phyloP scores from a whole-genome alignment of 169 alveolate genomes.

The Cryptosporidium muris region DNA sequence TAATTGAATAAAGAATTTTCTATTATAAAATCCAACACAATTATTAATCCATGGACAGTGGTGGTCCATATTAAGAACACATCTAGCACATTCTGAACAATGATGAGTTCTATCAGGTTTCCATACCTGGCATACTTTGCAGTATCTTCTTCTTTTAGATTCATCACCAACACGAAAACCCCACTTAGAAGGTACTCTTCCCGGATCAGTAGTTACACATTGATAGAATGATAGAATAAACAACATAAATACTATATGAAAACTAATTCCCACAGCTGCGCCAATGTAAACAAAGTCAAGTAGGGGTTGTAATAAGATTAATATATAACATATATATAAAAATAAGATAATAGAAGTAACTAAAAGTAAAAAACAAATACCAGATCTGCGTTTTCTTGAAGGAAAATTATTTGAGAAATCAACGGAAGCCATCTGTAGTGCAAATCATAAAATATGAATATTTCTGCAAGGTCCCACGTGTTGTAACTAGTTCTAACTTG shows the following conservation, averaged over 20 bases:
- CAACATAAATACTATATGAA: conserved; percentile 53
- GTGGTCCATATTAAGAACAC: conserved; percentile 97
- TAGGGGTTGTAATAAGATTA: conserved; percentile 43
- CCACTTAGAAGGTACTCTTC: conserved; percentile 94
- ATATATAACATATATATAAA: conserved; percentile 33
- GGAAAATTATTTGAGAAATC: conserved; percentile 30
- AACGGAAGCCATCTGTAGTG: conserved; percentile 32
- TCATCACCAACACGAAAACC: conserved; percentile 98
- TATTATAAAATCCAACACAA: conserved; percentile 96
- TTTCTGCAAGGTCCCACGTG: no score
- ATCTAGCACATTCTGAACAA: conserved; percentile 95
- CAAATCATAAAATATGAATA: no score
- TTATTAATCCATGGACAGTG: conserved; percentile 99
- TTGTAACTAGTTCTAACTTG: no score
- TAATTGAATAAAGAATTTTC: conserved; percentile 93
- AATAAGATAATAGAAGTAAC: conserved; percentile 31
- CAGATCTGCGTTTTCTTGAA: conserved; percentile 50
- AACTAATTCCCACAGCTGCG: conserved; percentile 37
- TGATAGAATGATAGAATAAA: conserved; percentile 67
- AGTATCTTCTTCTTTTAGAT: conserved; percentile 93
- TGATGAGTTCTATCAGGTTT: conserved; percentile 99
- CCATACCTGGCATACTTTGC: conserved; percentile 96
- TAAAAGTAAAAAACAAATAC: conserved; percentile 60
- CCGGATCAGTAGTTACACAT: conserved; percentile 93
- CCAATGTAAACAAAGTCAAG: conserved; percentile 61